A percentile compares a stretch with the other conserved stretches of the same genome.
phyloP scores from a whole-genome alignment of 768 basidiomycete genomes.

The Boletus rufocinnamomeus region DNA sequence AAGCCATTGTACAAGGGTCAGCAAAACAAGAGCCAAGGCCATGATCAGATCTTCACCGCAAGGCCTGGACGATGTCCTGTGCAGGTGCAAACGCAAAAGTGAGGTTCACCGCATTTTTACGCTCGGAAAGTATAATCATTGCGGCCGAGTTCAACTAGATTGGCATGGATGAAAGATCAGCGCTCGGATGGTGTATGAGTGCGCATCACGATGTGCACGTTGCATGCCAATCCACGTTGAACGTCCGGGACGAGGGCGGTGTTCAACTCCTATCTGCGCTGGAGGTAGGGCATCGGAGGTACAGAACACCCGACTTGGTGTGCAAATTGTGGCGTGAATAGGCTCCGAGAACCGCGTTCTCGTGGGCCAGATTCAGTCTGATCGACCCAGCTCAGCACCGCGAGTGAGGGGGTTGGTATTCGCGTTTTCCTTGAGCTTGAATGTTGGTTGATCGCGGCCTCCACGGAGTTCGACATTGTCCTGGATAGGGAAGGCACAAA shows the following conservation, averaged over 20 bases:
- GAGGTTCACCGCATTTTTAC: neutral
- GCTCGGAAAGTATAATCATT: constrained; percentile 5
- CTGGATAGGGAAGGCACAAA: constrained; percentile 14
- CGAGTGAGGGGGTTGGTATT: constrained; percentile 10
- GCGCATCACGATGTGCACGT: constrained; percentile 24
- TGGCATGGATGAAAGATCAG: constrained; percentile 5
- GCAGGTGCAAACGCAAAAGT: neutral
- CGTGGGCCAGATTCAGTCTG: constrained; percentile 2
- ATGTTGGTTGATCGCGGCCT: constrained; percentile 20
- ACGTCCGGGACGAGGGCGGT: constrained; percentile 1
- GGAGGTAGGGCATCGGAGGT: constrained; percentile 12
- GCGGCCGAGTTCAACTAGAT: constrained; percentile 5
- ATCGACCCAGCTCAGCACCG: constrained; percentile 5
- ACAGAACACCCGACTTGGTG: constrained; percentile 11
- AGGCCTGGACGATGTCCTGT: constrained; percentile 5
- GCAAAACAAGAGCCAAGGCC: neutral
- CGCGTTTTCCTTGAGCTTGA: constrained; percentile 15
- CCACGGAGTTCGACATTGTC: constrained; percentile 18
- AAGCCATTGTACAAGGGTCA: constrained; percentile 14
- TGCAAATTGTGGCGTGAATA: constrained; percentile 15
- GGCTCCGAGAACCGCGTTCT: constrained; percentile 21
- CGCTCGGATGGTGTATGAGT: constrained; percentile 3
- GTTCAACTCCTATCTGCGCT: constrained; percentile 18
- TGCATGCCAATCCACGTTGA: constrained; percentile 25
- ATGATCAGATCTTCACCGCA: constrained; percentile 19